A percentile compares a stretch with the other conserved stretches of the same genome.
Conservation (phyloP, 176 grass and related monocot genomes). For the Chloris gayana region DNA sequence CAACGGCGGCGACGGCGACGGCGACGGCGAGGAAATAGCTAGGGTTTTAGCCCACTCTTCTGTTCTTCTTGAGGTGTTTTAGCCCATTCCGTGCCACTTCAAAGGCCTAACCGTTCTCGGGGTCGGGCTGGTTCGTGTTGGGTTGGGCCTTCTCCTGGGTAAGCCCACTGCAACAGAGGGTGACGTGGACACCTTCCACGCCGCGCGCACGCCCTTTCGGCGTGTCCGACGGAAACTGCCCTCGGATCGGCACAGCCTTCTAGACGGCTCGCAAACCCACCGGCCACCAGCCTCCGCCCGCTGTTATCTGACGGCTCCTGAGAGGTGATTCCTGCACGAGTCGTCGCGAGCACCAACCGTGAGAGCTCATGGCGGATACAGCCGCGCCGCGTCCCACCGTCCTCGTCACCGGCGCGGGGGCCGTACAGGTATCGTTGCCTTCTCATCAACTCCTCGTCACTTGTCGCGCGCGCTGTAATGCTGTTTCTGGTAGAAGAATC, state of each 20-base stretch:
- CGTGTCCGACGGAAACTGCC: not conserved
- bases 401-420: constrained; percentile 72
- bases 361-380: constrained; percentile 51
- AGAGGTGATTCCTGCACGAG: not conserved
- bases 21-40: constrained; percentile 29
- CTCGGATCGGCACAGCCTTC: constrained; percentile 34
- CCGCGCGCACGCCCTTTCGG: constrained; percentile 9
- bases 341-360: not conserved
- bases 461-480: too few relatives aligned
- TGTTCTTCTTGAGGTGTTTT: too few relatives aligned
- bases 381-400: constrained; percentile 55
- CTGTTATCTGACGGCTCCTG: not conserved
- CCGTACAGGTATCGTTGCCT: constrained; percentile 63
- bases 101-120: too few relatives aligned
- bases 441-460: not conserved
- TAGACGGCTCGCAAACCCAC: constrained; percentile 29
- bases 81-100: not conserved
- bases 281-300: not conserved
- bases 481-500: constrained; percentile 1
- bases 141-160: not conserved
- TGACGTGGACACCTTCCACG: constrained; percentile 34
- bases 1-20: not conserved
- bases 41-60: constrained; percentile 40
- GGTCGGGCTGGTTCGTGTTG: not conserved
- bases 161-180: not conserved